Evolutionary conservation across 2,329 filamentous ascomycete species (phyloP).

Genomic region (Xylariaceae sp.): DNA sequence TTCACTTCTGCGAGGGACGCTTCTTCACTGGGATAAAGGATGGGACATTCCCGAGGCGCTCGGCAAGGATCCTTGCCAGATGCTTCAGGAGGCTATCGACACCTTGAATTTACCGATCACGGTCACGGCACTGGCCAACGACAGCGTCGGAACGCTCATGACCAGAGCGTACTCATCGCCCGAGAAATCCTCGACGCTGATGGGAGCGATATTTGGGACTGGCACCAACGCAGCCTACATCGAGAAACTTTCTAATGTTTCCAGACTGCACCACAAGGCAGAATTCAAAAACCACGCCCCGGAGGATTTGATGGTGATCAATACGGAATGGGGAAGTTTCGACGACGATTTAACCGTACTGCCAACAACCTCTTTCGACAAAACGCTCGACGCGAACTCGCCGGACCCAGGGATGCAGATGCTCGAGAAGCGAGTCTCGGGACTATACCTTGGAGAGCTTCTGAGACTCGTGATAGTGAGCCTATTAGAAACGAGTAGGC

Average conservation of each 20-base stretch:
- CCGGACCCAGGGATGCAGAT: constrained; percentile 74
- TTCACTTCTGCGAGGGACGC: constrained; percentile 64
- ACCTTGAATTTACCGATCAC: constrained; percentile 62
- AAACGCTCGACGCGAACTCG: constrained; percentile 60
- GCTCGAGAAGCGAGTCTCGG: constrained; percentile 79
- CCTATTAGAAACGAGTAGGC: constrained; percentile 15
- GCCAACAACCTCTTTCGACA: constrained; percentile 67
- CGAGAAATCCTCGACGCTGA: constrained; percentile 62
- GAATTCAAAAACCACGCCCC: constrained; percentile 46
- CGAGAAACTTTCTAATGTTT: constrained; percentile 64
- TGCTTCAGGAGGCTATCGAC: constrained; percentile 70
- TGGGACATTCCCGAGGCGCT: constrained; percentile 74
- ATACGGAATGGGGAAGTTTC: constrained; percentile 79
- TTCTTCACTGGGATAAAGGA: constrained; percentile 78
- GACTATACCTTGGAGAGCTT: constrained; percentile 77
- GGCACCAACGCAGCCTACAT: constrained; percentile 79
- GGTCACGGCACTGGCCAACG: constrained; percentile 72
- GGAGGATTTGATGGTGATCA: constrained; percentile 72
- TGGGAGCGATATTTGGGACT: constrained; percentile 78
- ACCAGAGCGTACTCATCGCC: constrained; percentile 74
- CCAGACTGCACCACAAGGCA: constrained; percentile 45
- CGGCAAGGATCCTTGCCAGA: constrained; percentile 68
- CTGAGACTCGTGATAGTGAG: constrained; percentile 60
- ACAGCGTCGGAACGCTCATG: constrained; percentile 77
- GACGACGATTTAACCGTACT: constrained; percentile 67